A percentile compares a stretch with the other conserved stretches of the same genome.
Evolutionary conservation across 257 asterid genomes (phyloP).

Genomic region (Scutellaria barbata): DNA sequence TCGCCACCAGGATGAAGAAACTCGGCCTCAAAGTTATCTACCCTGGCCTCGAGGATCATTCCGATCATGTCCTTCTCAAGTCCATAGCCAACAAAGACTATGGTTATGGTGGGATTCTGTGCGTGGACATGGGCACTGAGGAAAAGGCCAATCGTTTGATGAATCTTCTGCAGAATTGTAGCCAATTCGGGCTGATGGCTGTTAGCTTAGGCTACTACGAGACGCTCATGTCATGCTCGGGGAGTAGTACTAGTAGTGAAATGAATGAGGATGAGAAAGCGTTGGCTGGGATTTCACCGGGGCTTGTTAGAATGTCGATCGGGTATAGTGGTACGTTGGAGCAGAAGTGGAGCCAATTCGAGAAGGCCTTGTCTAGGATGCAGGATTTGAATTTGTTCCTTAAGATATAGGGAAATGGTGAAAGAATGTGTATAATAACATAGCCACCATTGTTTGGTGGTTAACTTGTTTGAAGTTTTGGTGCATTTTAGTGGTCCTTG

Average conservation of each 20-base stretch:
- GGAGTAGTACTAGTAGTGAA: conserved; percentile 94
- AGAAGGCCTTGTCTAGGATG: conserved; percentile 69
- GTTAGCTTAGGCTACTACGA: conserved; percentile 94
- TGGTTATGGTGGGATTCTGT: conserved; percentile 82
- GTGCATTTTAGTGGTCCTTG: background rate
- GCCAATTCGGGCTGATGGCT: conserved; percentile 90
- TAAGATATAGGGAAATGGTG: conserved; percentile 20
- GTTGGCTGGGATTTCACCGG: conserved; percentile 84
- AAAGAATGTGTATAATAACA: background rate
- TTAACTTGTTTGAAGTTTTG: conserved; percentile 6
- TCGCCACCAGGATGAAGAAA: conserved; percentile 67
- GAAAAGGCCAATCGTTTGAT: conserved; percentile 76
- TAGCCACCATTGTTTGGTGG: conserved; percentile 12
- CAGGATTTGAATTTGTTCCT: conserved; percentile 44
- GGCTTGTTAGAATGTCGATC: conserved; percentile 81
- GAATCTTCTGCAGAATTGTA: conserved; percentile 68
- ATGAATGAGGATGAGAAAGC: conserved; percentile 69
- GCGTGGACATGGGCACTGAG: conserved; percentile 89
- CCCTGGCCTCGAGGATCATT: conserved; percentile 84
- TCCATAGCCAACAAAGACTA: conserved; percentile 65
- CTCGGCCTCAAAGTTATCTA: conserved; percentile 78
- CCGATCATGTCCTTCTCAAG: conserved; percentile 65
- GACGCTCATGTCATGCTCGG: conserved; percentile 94
- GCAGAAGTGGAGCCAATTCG: conserved; percentile 91
- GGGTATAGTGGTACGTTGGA: conserved; percentile 83